These are phyloP conservation scores for Medicago truncatula DNA, from an alignment of 306 rosid genomes.

Conservation along the genomic window MtrunA17r5.0-ANR NC_053045.1:43341001-43341500, in stretches of 20 bases:
- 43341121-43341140: neutral
- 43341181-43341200: conserved; percentile 4
- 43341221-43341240: too few relatives aligned
- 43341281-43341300: neutral
- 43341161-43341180: neutral
- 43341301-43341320: neutral
- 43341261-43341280: neutral
- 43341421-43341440: too few relatives aligned
- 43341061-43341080: conserved; percentile 24
- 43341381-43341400: too few relatives aligned
- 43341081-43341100: neutral
- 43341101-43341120: conserved; percentile 6
- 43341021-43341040: conserved; percentile 85
- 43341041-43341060: conserved; percentile 80
- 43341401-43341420: too few relatives aligned
- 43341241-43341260: too few relatives aligned
- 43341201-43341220: too few relatives aligned
- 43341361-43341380: too few relatives aligned
- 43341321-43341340: too few relatives aligned
- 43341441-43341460: too few relatives aligned
- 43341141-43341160: conserved; percentile 10
- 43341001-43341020: conserved; percentile 95
- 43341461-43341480: too few relatives aligned
- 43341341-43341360: too few relatives aligned
- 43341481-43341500: too few relatives aligned